These are phyloP conservation scores for Cryptococcus sp. DNA, from an alignment of 1,284 basidiomycete genomes.

Conservation along the genomic window DNA sequence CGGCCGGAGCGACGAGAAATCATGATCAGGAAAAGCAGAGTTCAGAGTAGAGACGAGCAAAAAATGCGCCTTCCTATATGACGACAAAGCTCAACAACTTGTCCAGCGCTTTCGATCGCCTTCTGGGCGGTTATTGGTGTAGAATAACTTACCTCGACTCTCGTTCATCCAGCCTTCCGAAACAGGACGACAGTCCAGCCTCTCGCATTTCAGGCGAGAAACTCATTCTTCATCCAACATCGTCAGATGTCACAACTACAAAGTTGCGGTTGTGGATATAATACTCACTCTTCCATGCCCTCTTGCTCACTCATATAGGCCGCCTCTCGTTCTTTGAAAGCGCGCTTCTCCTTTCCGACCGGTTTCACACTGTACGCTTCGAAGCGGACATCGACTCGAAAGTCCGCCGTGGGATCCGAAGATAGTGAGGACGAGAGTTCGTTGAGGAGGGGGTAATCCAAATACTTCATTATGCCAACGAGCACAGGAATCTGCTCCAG, in stretches of 20 bases:
- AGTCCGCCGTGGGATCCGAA: slow-evolving; percentile 69
- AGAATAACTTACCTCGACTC: slow-evolving; percentile 41
- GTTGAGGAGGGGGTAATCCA: slow-evolving; percentile 76
- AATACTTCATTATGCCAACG: slow-evolving; percentile 96
- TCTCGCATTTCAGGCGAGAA: slow-evolving; percentile 51
- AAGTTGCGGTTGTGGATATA: slow-evolving; percentile 2
- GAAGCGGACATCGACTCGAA: slow-evolving; percentile 84
- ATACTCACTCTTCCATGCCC: slow-evolving; percentile 50
- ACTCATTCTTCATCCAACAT: slow-evolving; percentile 32
- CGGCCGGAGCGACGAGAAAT: slow-evolving; percentile 89
- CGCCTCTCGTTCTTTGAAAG: slow-evolving; percentile 86
- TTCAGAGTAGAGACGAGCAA: slow-evolving; percentile 95
- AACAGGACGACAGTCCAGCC: slow-evolving; percentile 46
- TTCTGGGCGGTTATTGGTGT: too few relatives aligned
- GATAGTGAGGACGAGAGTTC: slow-evolving; percentile 76
- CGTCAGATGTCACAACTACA: background rate
- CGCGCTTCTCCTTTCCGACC: slow-evolving; percentile 92
- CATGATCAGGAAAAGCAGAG: slow-evolving; percentile 94
- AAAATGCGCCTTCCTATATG: slow-evolving; percentile 49
- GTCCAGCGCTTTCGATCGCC: too few relatives aligned
- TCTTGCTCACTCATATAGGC: slow-evolving; percentile 59
- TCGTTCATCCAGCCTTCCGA: slow-evolving; percentile 49
- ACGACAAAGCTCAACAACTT: too few relatives aligned
- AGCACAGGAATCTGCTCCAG: too few relatives aligned
- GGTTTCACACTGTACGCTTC: slow-evolving; percentile 99